Evolutionary conservation across 192 early-diverging fungal genomes (phyloP).

Genomic region (Funneliformis mosseae): DNA sequence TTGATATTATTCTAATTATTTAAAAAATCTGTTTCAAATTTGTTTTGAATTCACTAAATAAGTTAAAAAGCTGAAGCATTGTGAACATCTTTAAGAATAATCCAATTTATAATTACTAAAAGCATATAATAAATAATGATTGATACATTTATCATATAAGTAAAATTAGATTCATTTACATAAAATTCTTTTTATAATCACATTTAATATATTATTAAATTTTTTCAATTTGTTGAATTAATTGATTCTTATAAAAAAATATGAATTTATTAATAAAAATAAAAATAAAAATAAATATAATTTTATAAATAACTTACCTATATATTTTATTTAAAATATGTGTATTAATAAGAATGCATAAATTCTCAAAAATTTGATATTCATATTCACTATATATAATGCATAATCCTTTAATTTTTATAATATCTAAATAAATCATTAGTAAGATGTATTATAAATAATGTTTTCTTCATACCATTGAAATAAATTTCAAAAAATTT

Average conservation of each 20-base stretch:
- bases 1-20: neutral
- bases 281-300: no score
- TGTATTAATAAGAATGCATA: neutral
- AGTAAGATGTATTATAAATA: neutral
- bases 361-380: conserved; percentile 15
- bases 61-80: neutral
- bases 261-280: no score
- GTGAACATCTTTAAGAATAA: neutral
- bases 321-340: neutral
- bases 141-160: neutral
- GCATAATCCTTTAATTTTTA: neutral
- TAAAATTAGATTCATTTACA: neutral
- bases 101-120: neutral
- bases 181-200: neutral
- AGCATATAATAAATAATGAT: conserved; percentile 7
- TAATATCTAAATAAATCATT: neutral
- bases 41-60: neutral
- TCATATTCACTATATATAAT: conserved; percentile 18
- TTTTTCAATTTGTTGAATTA: neutral
- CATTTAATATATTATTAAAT: neutral
- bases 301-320: neutral
- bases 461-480: neutral
- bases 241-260: no score
- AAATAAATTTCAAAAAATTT: conserved; percentile 9
- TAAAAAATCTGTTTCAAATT: neutral